phyloP scores from a whole-genome alignment of 345 rosid species.

The Gossypium australe region DNA sequence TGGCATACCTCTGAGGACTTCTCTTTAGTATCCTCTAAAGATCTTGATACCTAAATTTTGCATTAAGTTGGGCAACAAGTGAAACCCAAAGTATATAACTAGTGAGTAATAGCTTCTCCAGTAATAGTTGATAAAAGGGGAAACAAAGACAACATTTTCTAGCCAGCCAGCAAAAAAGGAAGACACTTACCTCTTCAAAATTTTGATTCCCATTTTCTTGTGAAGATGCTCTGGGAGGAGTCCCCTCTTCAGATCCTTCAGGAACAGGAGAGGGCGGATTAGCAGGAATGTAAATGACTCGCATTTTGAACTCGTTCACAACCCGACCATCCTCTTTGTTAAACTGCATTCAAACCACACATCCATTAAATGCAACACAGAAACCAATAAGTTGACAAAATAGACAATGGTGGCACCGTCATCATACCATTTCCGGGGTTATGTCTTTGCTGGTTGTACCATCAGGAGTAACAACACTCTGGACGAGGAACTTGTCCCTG shows the following conservation, averaged over 20 bases:
- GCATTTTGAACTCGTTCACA: conserved; percentile 69
- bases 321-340: conserved; percentile 48
- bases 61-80: background rate
- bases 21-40: conserved; percentile 49
- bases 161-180: background rate
- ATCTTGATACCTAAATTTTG: conserved; percentile 45
- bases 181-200: conserved; percentile 46
- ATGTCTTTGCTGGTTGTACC: conserved; percentile 55
- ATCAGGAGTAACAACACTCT: conserved; percentile 55
- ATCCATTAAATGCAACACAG: background rate
- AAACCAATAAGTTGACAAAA: background rate
- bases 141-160: background rate
- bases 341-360: conserved; percentile 42
- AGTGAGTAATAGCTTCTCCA: background rate
- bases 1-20: conserved; percentile 53
- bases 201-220: conserved; percentile 45
- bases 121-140: background rate
- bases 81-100: background rate
- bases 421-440: conserved; percentile 55
- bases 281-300: conserved; percentile 71
- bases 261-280: conserved; percentile 91
- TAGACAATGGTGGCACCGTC: background rate
- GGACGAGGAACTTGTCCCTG: conserved; percentile 88
- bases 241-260: conserved; percentile 88
- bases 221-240: conserved; percentile 52